Evolutionary conservation across 192 early-diverging fungal genomes (phyloP).

Genomic region (Neocallimastix lanati): DNA sequence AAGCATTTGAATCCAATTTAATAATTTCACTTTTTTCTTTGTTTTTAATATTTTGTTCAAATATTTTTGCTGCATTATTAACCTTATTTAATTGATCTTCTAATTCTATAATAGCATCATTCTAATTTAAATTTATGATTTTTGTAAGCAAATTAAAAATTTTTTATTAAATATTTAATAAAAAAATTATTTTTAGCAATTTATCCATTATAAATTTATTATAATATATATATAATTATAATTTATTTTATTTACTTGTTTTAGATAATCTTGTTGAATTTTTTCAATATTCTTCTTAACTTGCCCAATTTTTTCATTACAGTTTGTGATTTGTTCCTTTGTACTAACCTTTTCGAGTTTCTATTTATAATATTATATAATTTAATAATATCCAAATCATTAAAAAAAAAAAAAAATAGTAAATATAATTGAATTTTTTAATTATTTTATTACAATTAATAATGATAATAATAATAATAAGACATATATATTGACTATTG

Average conservation of each 20-base stretch:
- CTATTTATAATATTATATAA: slow-evolving; percentile 9
- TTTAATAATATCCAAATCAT: no score
- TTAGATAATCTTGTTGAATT: not conserved
- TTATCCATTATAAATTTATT: no score
- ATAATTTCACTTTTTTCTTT: not conserved
- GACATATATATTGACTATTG: no score
- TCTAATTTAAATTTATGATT: no score
- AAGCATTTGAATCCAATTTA: not conserved
- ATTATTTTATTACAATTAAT: no score
- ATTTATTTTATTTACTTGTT: not conserved
- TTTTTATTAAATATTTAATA: no score
- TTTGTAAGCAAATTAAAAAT: no score
- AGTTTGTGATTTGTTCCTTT: not conserved
- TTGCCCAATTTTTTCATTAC: slow-evolving; percentile 56
- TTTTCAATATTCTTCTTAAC: slow-evolving; percentile 35
- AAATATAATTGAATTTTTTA: no score
- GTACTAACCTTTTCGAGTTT: not conserved
- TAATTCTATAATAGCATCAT: not conserved
- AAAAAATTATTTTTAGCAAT: no score
- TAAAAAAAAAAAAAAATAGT: no score
- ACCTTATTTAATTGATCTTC: not conserved
- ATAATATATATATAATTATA: no score
- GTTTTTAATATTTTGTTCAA: not conserved
- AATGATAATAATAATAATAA: no score
- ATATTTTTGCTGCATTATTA: not conserved